Base-by-base conservation (phyloP, 805 yeast genomes). In the Lachancea thermotolerans region DNA sequence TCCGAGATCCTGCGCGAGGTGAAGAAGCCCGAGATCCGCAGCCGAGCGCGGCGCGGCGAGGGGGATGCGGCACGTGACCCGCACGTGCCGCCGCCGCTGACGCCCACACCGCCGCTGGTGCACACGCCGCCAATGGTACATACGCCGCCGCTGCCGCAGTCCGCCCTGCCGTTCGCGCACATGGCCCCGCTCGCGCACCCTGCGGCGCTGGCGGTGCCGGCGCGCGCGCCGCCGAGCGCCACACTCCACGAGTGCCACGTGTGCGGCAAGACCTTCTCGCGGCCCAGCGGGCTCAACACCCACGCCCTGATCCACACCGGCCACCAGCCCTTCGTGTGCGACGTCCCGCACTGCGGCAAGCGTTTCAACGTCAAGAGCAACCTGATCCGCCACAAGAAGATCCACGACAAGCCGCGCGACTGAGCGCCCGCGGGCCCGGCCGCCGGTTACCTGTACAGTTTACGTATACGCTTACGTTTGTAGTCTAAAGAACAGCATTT, bases 221-320 rank as follows among this genome's bases (percentile, higher is more conserved):
- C 16, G 16, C 37, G 12, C 37, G 37, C 4, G 17, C 10, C 28
- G 15, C 15, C 30, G 18, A 39, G 42, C 31, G 42, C 46, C 27
- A 43, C 42, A 29, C 10, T 6, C 14, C 43, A 44, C 43, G 40
- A 39, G 27, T 44, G 47, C 18, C 34, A 5, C 16, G 28, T 39
- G 14, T 87, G 96, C 62, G 73, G 77, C 39, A 86, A 87, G 60
- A 79, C 77, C 44, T 88, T 88, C 68, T 82, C 85, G 54, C 75
- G 95, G 57, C 90, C 95, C 8, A 81, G 89, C 10, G 86, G 93
- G 1, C 68, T 87, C 45, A 82, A 81, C 50, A 87, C 90, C 3
- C 96, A 88, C 63, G 70, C 75, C 52, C 77, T 86, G 52, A 82
- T 85, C 6, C 96, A 88, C 60, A 82, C 88, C 0, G 89, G 89